Evolutionary conservation across 2,329 filamentous ascomycete species (phyloP).

Genomic region (Laburnicola sp.): DNA sequence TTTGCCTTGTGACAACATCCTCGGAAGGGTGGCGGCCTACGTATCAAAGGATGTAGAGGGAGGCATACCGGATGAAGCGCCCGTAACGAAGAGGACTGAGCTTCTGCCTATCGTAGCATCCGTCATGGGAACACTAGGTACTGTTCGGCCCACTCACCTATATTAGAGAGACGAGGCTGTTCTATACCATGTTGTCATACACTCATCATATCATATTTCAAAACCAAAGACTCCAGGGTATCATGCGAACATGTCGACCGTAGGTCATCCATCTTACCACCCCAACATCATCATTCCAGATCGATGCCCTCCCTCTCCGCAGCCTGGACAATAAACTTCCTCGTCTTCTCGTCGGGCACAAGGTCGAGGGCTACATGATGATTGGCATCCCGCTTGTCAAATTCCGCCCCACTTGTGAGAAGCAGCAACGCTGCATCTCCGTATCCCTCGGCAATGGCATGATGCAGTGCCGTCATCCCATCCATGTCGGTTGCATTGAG

Average conservation of each 20-base stretch:
- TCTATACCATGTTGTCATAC: background rate
- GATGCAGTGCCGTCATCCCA: constrained; percentile 87
- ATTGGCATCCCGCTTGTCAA: constrained; percentile 72
- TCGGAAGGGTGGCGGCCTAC: no score
- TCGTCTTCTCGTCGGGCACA: constrained; percentile 83
- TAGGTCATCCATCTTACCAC: constrained; percentile 1
- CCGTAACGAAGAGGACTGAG: no score
- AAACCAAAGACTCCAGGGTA: constrained; percentile 15
- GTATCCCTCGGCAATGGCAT: constrained; percentile 74
- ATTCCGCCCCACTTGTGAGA: constrained; percentile 82
- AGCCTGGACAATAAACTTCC: constrained; percentile 73
- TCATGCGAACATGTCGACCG: constrained; percentile 8
- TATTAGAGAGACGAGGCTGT: no score
- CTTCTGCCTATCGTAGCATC: no score
- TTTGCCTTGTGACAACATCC: no score
- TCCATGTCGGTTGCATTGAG: constrained; percentile 80
- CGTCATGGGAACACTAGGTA: no score
- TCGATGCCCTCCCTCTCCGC: constrained; percentile 86
- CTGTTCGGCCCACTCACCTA: no score
- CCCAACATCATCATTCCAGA: constrained; percentile 43
- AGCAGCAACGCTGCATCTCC: constrained; percentile 81
- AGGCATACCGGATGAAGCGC: no score
- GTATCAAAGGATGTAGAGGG: no score
- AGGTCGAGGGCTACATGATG: constrained; percentile 76
- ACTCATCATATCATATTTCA: background rate